These are phyloP conservation scores for Aspergillus heteromorphus DNA, from an alignment of 495 filamentous ascomycete genomes.

Conservation along the genomic window DNA sequence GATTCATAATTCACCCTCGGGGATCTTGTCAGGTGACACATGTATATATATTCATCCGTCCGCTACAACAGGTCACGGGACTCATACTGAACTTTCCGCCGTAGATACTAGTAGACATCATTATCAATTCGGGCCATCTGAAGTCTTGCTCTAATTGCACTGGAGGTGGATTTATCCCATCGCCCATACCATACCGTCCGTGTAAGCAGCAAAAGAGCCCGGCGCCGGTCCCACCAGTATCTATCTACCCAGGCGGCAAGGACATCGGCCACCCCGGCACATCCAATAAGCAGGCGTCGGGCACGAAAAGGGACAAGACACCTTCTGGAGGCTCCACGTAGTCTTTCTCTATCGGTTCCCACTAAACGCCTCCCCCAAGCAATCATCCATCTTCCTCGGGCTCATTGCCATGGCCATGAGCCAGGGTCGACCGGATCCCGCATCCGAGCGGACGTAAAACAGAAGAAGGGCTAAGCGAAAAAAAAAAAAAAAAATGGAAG, in stretches of 20 bases:
- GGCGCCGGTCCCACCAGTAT: neutral
- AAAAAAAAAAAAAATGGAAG: neutral
- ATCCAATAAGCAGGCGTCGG: slow-evolving; percentile 7
- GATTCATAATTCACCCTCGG: no score
- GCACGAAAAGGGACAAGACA: slow-evolving; percentile 8
- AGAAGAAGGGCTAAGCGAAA: slow-evolving; percentile 4
- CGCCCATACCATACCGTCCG: no score
- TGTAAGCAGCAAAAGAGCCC: slow-evolving; percentile 1
- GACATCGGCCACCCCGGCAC: slow-evolving; percentile 4
- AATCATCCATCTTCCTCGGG: slow-evolving; percentile 14
- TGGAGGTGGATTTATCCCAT: neutral
- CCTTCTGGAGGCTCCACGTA: slow-evolving; percentile 10
- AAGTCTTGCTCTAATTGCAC: slow-evolving; percentile 14
- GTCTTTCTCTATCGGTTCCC: slow-evolving; percentile 19
- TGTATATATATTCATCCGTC: neutral
- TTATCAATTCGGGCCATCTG: slow-evolving; percentile 9
- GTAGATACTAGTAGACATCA: slow-evolving; percentile 18
- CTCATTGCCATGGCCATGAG: slow-evolving; percentile 1
- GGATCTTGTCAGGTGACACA: neutral
- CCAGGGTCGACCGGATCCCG: slow-evolving; percentile 5
- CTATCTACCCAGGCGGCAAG: neutral
- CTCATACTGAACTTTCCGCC: no score
- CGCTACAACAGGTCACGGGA: neutral
- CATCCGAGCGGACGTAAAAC: slow-evolving; percentile 8
- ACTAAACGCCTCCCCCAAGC: slow-evolving; percentile 16